phyloP scores from a whole-genome alignment of 768 basidiomycete species.

The Lactifluus volemus region DNA sequence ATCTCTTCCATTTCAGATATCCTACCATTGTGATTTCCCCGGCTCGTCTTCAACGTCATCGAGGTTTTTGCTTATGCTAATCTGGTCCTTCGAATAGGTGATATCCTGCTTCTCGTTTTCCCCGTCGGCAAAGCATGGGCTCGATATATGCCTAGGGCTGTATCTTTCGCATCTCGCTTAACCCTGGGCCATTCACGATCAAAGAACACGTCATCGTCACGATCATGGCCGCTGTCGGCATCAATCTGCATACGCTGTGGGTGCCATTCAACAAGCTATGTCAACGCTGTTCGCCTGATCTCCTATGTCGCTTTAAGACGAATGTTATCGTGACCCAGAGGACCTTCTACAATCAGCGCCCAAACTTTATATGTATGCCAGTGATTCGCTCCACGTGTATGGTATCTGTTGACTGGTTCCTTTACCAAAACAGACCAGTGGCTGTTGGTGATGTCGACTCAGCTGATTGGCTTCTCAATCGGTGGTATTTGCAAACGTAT shows the following conservation, averaged over 20 bases:
- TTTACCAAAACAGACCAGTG: conserved; percentile 24
- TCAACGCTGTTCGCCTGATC: neutral
- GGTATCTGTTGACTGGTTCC: neutral
- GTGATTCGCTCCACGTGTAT: neutral
- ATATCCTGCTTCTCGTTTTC: conserved; percentile 47
- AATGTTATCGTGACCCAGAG: conserved; percentile 40
- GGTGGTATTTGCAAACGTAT: conserved; percentile 38
- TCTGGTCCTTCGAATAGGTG: neutral
- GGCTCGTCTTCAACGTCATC: no score
- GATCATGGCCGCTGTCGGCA: conserved; percentile 35
- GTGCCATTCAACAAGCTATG: neutral
- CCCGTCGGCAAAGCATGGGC: conserved; percentile 58
- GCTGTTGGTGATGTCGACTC: conserved; percentile 36
- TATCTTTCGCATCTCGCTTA: conserved; percentile 44
- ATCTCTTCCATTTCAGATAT: neutral
- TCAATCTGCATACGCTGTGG: conserved; percentile 27
- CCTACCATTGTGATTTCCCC: no score
- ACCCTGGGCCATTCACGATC: conserved; percentile 65
- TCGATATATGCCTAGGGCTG: conserved; percentile 41
- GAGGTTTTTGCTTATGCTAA: no score
- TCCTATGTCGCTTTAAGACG: conserved; percentile 21
- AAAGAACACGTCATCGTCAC: conserved; percentile 59
- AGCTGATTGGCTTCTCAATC: conserved; percentile 34
- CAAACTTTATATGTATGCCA: conserved; percentile 27
- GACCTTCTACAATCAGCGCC: conserved; percentile 35